Conservation (phyloP, 495 filamentous ascomycete species). For the Trichocladium antarcticum region DNA sequence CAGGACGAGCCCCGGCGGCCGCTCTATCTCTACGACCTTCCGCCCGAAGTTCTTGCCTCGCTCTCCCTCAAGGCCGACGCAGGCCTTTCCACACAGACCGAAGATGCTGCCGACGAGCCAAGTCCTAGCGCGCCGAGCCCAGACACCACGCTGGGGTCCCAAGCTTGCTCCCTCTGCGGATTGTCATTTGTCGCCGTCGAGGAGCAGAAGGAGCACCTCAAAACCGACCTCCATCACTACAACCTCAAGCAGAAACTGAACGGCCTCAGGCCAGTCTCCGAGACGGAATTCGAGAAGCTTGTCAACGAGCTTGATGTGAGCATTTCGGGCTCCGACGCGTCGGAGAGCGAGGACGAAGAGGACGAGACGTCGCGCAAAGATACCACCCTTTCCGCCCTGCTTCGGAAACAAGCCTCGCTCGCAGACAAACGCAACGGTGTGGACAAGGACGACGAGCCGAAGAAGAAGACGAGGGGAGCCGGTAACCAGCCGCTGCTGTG, state of each 20-base stretch:
- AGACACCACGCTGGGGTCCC: constrained; percentile 46
- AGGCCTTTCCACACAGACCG: constrained; percentile 21
- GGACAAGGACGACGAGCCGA: constrained; percentile 39
- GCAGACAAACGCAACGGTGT: constrained; percentile 32
- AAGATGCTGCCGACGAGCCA: constrained; percentile 21
- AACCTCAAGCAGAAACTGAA: constrained; percentile 84
- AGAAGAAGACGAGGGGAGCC: constrained; percentile 38
- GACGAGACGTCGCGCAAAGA: constrained; percentile 40
- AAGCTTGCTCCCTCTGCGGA: constrained; percentile 72
- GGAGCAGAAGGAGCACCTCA: constrained; percentile 76
- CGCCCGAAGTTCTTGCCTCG: constrained; percentile 60
- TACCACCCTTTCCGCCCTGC: constrained; percentile 54
- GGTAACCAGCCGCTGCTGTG: constrained; percentile 73
- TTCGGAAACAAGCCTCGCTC: constrained; percentile 74
- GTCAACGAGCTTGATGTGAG: constrained; percentile 79
- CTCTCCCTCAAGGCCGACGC: constrained; percentile 48
- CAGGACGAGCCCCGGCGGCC: constrained; percentile 33
- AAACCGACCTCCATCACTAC: constrained; percentile 88
- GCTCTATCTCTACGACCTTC: constrained; percentile 71
- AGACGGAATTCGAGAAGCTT: constrained; percentile 72
- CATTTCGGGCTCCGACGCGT: constrained; percentile 66
- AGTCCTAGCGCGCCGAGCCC: constrained; percentile 18
- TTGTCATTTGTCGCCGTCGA: constrained; percentile 56
- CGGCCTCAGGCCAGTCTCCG: constrained; percentile 55
- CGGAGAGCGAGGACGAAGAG: constrained; percentile 43